These are phyloP conservation scores for Striga asiatica DNA, from an alignment of 257 asterid species.

Conservation along the genomic window DNA sequence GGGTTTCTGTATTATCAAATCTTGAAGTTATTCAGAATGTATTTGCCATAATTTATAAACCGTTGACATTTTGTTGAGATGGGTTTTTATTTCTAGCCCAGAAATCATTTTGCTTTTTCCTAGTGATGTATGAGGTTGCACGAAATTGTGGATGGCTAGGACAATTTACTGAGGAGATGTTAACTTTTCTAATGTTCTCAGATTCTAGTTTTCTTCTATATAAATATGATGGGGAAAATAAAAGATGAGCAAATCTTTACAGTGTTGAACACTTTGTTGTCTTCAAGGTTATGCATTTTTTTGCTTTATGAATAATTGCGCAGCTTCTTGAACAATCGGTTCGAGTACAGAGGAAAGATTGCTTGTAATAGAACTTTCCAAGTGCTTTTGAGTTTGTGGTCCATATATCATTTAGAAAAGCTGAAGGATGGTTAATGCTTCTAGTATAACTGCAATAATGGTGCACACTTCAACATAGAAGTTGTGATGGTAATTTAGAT, in stretches of 20 bases:
- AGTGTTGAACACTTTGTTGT: too few relatives aligned
- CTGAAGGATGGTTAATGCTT: background rate
- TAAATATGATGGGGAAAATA: background rate
- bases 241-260: background rate
- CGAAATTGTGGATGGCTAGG: too few relatives aligned
- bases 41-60: background rate
- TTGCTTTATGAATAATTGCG: background rate
- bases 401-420: background rate
- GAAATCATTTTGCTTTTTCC: too few relatives aligned
- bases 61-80: background rate
- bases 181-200: too few relatives aligned
- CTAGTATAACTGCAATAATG: background rate
- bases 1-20: background rate
- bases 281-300: background rate
- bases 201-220: background rate
- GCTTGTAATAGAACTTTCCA: background rate
- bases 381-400: background rate
- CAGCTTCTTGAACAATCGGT: too few relatives aligned
- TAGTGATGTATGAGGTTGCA: too few relatives aligned
- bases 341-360: background rate
- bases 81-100: background rate
- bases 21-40: background rate
- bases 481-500: too few relatives aligned
- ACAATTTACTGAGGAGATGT: too few relatives aligned
- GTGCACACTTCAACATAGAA: background rate